Evolutionary conservation across 352 stramenopile species (phyloP).

Genomic region (Vaucheria bursata): DNA sequence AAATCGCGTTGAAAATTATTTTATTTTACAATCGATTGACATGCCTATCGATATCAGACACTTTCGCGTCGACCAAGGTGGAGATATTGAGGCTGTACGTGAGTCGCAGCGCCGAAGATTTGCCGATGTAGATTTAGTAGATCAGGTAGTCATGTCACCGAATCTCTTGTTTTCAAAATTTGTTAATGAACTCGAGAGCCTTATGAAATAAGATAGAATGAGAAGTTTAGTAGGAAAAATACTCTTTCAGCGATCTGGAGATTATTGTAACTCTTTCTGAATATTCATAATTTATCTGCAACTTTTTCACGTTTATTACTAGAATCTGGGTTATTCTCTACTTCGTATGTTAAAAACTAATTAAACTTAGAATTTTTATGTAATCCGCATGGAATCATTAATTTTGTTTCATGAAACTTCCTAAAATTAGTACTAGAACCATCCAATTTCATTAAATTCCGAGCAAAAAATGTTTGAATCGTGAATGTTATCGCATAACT

Average conservation of each 20-base stretch:
- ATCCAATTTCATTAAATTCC: neutral
- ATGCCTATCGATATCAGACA: constrained; percentile 98
- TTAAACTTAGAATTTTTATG: no score
- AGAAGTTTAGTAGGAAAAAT: neutral
- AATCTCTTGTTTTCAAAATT: no score
- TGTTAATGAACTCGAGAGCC: no score
- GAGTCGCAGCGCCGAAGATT: constrained; percentile 86
- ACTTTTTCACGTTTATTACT: no score
- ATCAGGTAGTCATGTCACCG: no score
- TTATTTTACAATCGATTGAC: no score
- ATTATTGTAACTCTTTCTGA: no score
- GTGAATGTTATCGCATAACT: neutral
- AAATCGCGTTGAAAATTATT: no score
- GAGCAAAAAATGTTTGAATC: neutral
- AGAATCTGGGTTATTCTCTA: no score
- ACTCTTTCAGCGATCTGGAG: neutral
- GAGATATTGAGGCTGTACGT: constrained; percentile 84
- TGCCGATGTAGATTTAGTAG: constrained; percentile 80
- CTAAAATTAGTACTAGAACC: neutral
- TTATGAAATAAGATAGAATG: neutral
- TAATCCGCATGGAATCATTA: no score
- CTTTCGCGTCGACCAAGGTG: constrained; percentile 80
- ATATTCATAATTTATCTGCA: no score
- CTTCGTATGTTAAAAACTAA: no score
- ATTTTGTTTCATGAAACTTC: neutral